phyloP scores from a whole-genome alignment of 352 stramenopile species.

The Pythium volutum region DNA sequence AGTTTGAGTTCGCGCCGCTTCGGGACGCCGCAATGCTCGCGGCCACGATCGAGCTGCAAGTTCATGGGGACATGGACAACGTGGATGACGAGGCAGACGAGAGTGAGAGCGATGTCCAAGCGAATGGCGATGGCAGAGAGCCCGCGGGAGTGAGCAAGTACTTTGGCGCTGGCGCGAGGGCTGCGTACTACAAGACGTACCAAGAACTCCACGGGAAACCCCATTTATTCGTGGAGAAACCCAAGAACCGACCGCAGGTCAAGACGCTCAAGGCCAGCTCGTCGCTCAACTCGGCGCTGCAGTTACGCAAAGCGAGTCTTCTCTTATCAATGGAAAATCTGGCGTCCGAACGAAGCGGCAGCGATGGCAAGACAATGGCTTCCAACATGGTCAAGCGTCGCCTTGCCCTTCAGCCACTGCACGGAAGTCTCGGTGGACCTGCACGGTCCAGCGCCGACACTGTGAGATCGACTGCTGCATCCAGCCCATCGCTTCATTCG shows the following conservation, averaged over 20 bases:
- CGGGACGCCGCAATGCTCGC: slow-evolving; percentile 35
- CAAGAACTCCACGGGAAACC: slow-evolving; percentile 52
- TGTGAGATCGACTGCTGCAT: background rate
- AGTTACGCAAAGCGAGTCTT: slow-evolving; percentile 20
- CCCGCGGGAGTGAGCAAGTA: slow-evolving; percentile 33
- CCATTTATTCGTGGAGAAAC: slow-evolving; percentile 47
- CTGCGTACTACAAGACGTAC: slow-evolving; percentile 57
- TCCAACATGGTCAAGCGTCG: slow-evolving; percentile 1
- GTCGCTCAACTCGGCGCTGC: slow-evolving; percentile 15
- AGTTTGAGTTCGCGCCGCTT: slow-evolving; percentile 45
- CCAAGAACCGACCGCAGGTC: slow-evolving; percentile 6
- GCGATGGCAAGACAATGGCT: background rate
- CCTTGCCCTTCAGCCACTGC: slow-evolving; percentile 18
- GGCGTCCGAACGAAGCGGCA: too few relatives aligned
- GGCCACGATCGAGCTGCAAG: slow-evolving; percentile 18
- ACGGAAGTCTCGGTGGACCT: background rate
- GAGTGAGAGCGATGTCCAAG: slow-evolving; percentile 5
- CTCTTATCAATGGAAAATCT: slow-evolving; percentile 12
- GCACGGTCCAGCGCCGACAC: background rate
- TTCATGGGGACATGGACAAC: slow-evolving; percentile 24
- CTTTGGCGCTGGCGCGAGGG: slow-evolving; percentile 40
- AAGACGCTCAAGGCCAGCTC: slow-evolving; percentile 24
- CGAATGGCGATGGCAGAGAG: background rate
- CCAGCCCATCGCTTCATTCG: slow-evolving; percentile 35
- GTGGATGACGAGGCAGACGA: slow-evolving; percentile 23